Conservation (phyloP, 1,284 basidiomycete genomes). For the Schizopora paradoxa region DNA sequence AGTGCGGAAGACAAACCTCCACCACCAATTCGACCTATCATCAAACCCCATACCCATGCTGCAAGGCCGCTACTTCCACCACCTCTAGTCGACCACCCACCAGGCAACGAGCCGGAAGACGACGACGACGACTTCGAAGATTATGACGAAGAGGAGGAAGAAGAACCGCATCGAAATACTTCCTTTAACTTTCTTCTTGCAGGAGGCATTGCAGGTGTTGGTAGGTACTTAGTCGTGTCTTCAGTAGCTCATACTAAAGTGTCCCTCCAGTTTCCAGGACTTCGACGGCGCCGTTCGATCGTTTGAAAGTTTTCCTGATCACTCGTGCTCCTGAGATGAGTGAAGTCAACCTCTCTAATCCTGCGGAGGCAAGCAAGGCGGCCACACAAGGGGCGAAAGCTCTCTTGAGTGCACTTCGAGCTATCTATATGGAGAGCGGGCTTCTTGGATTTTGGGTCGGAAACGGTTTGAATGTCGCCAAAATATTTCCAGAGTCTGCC, state of each 20-base stretch:
- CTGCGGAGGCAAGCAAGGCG: constrained; percentile 34
- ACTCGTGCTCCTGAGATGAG: constrained; percentile 72
- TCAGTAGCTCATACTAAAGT: constrained; percentile 4
- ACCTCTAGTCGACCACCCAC: constrained; percentile 27
- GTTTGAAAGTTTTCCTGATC: constrained; percentile 95
- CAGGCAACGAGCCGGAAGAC: constrained; percentile 34
- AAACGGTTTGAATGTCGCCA: constrained; percentile 77
- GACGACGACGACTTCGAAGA: constrained; percentile 38
- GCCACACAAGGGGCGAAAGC: constrained; percentile 58
- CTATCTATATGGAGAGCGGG: constrained; percentile 86
- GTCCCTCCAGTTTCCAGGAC: constrained; percentile 76
- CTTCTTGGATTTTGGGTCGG: constrained; percentile 92
- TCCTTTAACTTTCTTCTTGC: constrained; percentile 89
- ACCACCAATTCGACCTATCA: constrained; percentile 25
- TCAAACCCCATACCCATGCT: constrained; percentile 22
- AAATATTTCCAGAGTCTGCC: constrained; percentile 96
- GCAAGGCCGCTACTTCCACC: constrained; percentile 23
- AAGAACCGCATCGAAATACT: constrained; percentile 59
- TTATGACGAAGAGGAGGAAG: constrained; percentile 54
- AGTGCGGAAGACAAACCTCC: constrained; percentile 65
- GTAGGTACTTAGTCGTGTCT: constrained; percentile 38
- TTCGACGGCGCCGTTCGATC: constrained; percentile 96
- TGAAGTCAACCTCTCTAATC: constrained; percentile 36
- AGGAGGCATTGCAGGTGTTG: constrained; percentile 90
- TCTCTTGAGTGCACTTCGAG: constrained; percentile 66